A percentile compares a stretch with the other conserved stretches of the same genome.
Evolutionary conservation across 164 flowering plant species (phyloP).

Genomic region (Vitis labrusca): DNA sequence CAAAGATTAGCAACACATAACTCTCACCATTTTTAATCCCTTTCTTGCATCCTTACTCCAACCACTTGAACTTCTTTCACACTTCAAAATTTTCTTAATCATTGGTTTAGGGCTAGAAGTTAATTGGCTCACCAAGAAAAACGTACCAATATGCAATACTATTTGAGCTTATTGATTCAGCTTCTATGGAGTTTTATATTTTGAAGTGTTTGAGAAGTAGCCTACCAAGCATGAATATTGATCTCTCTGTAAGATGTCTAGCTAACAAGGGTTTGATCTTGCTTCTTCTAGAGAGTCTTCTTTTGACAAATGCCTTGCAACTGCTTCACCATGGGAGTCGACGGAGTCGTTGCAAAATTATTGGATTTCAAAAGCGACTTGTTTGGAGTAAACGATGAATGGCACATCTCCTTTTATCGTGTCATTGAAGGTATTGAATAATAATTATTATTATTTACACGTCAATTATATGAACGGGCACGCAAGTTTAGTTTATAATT

Average conservation of each 20-base stretch:
- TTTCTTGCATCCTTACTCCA: slow-evolving; percentile 3
- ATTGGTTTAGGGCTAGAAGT: background rate
- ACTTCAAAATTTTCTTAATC: background rate
- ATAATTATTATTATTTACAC: background rate
- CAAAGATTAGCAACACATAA: slow-evolving; percentile 9
- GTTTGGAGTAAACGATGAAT: too few species aligned
- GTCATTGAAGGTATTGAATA: background rate
- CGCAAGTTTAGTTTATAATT: slow-evolving; percentile 15
- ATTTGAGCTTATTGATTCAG: background rate
- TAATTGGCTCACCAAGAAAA: background rate
- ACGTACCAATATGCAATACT: slow-evolving; percentile 1
- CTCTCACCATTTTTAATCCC: background rate
- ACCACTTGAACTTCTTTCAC: background rate
- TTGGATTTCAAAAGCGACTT: background rate
- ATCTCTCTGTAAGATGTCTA: background rate
- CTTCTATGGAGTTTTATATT: slow-evolving; percentile 1
- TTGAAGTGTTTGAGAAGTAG: slow-evolving; percentile 35
- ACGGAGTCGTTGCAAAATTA: background rate
- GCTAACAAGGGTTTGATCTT: slow-evolving; percentile 8
- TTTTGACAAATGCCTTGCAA: slow-evolving; percentile 14
- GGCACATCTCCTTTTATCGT: slow-evolving; percentile 1
- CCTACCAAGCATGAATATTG: slow-evolving; percentile 10
- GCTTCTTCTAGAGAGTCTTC: slow-evolving; percentile 6
- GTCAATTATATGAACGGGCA: background rate
- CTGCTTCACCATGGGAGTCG: slow-evolving; percentile 17